These are phyloP conservation scores for Delphinella strobiligena DNA, from an alignment of 2,329 filamentous ascomycete species.

Conservation along the genomic window DNA sequence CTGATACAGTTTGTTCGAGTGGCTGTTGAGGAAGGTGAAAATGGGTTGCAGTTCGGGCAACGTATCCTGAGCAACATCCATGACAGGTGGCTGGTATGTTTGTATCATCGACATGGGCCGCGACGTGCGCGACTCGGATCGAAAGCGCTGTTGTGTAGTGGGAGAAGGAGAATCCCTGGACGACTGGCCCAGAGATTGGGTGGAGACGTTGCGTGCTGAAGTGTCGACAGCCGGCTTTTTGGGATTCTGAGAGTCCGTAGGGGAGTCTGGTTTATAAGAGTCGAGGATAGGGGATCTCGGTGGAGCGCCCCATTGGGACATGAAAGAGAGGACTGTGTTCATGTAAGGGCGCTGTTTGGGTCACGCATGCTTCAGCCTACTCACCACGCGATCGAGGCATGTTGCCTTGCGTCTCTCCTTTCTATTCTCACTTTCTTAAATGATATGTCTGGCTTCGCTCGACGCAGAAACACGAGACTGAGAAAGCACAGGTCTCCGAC, in stretches of 20 bases:
- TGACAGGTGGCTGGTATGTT: constrained; percentile 71
- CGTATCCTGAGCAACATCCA: constrained; percentile 75
- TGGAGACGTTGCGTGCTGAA: constrained; percentile 5
- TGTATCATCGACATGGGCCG: constrained; percentile 78
- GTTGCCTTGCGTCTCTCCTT: constrained; percentile 7
- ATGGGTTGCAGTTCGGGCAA: constrained; percentile 89
- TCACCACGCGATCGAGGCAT: constrained; percentile 25
- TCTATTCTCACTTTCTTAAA: too few relatives aligned
- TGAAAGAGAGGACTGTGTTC: constrained; percentile 68
- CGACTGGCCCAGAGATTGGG: constrained; percentile 5
- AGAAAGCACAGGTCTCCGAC: neutral
- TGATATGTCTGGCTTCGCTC: neutral
- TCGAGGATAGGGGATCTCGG: constrained; percentile 25
- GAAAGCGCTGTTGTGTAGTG: constrained; percentile 24
- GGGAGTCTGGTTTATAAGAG: constrained; percentile 3
- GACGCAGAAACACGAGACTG: neutral
- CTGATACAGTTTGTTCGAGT: constrained; percentile 92
- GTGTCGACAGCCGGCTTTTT: constrained; percentile 9
- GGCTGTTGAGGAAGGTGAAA: constrained; percentile 86
- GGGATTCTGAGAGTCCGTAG: constrained; percentile 11
- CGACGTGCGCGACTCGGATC: constrained; percentile 29
- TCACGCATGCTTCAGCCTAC: constrained; percentile 10
- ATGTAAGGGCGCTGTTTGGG: constrained; percentile 8
- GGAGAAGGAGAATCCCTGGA: constrained; percentile 13
- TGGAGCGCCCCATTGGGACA: constrained; percentile 59